These are phyloP conservation scores for Parafenestella ontariensis DNA, from an alignment of 2,329 filamentous ascomycete species.

Conservation along the genomic window DNA sequence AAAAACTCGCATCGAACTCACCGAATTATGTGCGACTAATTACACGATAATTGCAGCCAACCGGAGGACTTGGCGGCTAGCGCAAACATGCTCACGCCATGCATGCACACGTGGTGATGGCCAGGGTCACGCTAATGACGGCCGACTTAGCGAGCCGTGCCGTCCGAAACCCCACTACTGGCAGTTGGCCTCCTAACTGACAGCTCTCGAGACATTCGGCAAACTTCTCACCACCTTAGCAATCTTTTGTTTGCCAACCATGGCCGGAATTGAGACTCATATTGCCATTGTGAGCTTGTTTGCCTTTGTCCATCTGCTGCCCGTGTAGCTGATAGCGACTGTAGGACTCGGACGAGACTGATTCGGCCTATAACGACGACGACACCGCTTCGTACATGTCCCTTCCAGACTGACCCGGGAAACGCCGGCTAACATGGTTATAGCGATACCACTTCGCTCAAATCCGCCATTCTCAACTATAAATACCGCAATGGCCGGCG, in stretches of 20 bases:
- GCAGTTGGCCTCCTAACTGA: slow-evolving; percentile 1
- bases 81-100: neutral
- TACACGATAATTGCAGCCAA: neutral
- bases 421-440: slow-evolving; percentile 3
- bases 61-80: slow-evolving; percentile 2
- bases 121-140: neutral
- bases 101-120: too few relatives aligned
- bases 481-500: slow-evolving; percentile 37
- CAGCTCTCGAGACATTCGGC: slow-evolving; percentile 1
- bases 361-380: slow-evolving; percentile 28
- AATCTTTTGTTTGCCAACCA: slow-evolving; percentile 4
- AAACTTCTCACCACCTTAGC: neutral
- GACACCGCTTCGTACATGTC: slow-evolving; percentile 20
- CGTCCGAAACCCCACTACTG: slow-evolving; percentile 1
- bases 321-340: slow-evolving; percentile 3
- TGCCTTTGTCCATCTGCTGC: neutral
- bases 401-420: neutral
- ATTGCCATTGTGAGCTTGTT: slow-evolving; percentile 19
- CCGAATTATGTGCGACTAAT: too few relatives aligned
- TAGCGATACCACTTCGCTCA: slow-evolving; percentile 30
- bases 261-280: slow-evolving; percentile 25
- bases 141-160: slow-evolving; percentile 11
- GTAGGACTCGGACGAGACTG: slow-evolving; percentile 24
- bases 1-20: neutral
- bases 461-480: slow-evolving; percentile 32